Conservation (phyloP, 1,139 yeast genomes). For the Geotrichum cucujoidarum region DNA sequence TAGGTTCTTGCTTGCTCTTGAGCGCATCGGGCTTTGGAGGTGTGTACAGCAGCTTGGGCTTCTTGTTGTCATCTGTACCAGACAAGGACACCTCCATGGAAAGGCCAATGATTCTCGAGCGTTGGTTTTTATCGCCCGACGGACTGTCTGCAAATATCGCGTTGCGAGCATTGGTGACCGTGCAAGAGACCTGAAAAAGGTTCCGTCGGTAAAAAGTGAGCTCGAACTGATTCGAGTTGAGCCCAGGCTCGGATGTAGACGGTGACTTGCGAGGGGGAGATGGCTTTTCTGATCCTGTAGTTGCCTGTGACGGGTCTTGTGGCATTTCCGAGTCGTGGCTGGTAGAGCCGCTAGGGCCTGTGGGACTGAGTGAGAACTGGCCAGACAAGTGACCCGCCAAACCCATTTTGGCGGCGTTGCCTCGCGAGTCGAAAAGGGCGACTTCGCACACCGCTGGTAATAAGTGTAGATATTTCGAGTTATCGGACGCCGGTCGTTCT, state of each 20-base stretch:
- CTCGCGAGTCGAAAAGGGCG: slow-evolving; percentile 26
- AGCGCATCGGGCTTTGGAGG: slow-evolving; percentile 26
- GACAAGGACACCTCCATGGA: slow-evolving; percentile 30
- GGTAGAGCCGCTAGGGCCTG: slow-evolving; percentile 14
- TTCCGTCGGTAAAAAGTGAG: slow-evolving; percentile 34
- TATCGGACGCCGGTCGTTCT: not conserved
- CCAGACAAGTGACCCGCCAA: slow-evolving; percentile 26
- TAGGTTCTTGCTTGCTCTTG: slow-evolving; percentile 24
- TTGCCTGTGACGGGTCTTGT: not conserved
- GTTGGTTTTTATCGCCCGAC: slow-evolving; percentile 17
- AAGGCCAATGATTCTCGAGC: slow-evolving; percentile 31
- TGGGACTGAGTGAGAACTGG: slow-evolving; percentile 30
- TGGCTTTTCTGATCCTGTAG: not conserved
- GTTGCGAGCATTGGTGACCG: slow-evolving; percentile 29
- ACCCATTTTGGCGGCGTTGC: slow-evolving; percentile 25
- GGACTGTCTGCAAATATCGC: slow-evolving; percentile 28
- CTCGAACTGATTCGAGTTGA: slow-evolving; percentile 6
- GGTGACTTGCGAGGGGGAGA: not conserved
- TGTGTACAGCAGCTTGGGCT: slow-evolving; percentile 29
- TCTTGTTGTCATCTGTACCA: slow-evolving; percentile 29
- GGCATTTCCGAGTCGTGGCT: not conserved
- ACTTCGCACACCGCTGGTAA: slow-evolving; percentile 19
- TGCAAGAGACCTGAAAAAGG: slow-evolving; percentile 32
- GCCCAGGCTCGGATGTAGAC: not conserved
- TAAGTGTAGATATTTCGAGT: slow-evolving; percentile 4